Evolutionary conservation across 2,329 filamentous ascomycete species (phyloP).

Genomic region (Myriosclerotinia curreyana): DNA sequence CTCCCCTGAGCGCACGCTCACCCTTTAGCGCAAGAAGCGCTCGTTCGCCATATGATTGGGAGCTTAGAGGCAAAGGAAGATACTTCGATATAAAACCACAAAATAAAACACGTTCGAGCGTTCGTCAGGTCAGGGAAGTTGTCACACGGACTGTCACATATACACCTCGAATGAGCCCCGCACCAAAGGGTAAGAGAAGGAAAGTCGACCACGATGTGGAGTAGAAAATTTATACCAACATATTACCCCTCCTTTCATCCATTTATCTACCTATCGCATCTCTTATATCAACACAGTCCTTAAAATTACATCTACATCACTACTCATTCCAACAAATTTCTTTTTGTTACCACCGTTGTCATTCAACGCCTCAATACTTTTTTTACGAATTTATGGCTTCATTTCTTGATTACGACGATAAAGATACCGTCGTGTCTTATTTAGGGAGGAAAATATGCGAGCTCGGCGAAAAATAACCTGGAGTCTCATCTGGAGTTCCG

Average conservation of each 20-base stretch:
- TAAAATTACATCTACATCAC: slow-evolving; percentile 18
- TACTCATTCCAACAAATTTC: slow-evolving; percentile 15
- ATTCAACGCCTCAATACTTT: slow-evolving; percentile 12
- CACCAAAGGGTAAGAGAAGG: slow-evolving; percentile 88
- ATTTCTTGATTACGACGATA: slow-evolving; percentile 34
- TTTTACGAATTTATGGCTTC: slow-evolving; percentile 36
- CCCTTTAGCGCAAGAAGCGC: slow-evolving; percentile 66
- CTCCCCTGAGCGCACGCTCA: slow-evolving; percentile 56
- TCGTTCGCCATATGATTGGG: slow-evolving; percentile 76
- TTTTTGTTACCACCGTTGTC: slow-evolving; percentile 11
- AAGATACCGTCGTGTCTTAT: slow-evolving; percentile 20
- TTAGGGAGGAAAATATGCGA: slow-evolving; percentile 22
- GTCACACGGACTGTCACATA: slow-evolving; percentile 94
- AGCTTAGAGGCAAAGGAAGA: slow-evolving; percentile 63
- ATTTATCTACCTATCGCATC: neutral
- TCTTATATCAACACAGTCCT: neutral
- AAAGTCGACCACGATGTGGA: slow-evolving; percentile 51
- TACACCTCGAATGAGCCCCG: slow-evolving; percentile 80
- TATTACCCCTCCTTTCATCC: slow-evolving; percentile 5
- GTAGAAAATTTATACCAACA: slow-evolving; percentile 35
- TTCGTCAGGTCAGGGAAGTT: slow-evolving; percentile 77
- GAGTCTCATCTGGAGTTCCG: slow-evolving; percentile 21
- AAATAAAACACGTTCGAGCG: slow-evolving; percentile 58
- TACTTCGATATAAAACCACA: slow-evolving; percentile 57
- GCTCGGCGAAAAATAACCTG: slow-evolving; percentile 15